phyloP scores from a whole-genome alignment of 352 stramenopile species.

The Pythium coloratum region DNA sequence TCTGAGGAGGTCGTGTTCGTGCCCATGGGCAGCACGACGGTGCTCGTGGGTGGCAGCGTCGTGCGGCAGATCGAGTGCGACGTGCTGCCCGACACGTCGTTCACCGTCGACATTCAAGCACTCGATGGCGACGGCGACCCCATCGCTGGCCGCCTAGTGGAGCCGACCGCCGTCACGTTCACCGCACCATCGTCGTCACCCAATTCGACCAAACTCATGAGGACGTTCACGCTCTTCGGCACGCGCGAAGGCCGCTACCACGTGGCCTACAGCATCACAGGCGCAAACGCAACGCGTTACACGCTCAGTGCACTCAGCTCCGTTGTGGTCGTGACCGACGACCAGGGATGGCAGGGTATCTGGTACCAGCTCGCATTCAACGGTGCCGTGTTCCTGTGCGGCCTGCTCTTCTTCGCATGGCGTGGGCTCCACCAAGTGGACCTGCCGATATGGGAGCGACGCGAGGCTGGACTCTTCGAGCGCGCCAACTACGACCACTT shows the following conservation, averaged over 20 bases:
- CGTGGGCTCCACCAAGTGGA: slow-evolving; percentile 49
- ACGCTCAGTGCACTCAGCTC: slow-evolving; percentile 47
- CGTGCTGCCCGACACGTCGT: slow-evolving; percentile 37
- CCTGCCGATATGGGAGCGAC: slow-evolving; percentile 63
- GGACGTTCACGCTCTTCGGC: slow-evolving; percentile 49
- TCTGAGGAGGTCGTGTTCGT: slow-evolving; percentile 37
- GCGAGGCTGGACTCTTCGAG: slow-evolving; percentile 66
- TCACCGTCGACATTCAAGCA: slow-evolving; percentile 49
- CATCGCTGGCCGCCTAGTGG: slow-evolving; percentile 27
- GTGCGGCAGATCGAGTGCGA: slow-evolving; percentile 47
- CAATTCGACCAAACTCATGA: slow-evolving; percentile 34
- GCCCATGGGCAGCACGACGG: slow-evolving; percentile 49
- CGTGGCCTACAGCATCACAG: slow-evolving; percentile 47
- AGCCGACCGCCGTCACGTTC: slow-evolving; percentile 44
- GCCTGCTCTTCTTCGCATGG: slow-evolving; percentile 65
- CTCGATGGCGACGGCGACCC: slow-evolving; percentile 35
- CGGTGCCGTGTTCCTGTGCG: slow-evolving; percentile 46
- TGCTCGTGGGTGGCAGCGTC: slow-evolving; percentile 38
- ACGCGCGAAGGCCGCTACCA: slow-evolving; percentile 47
- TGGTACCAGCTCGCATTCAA: slow-evolving; percentile 70
- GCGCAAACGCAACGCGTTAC: slow-evolving; percentile 41
- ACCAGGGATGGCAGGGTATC: slow-evolving; percentile 67
- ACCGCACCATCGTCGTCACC: slow-evolving; percentile 20
- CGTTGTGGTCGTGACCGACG: slow-evolving; percentile 51
- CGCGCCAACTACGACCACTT: slow-evolving; percentile 73